These are phyloP conservation scores for Teunomyces cretensis DNA, from an alignment of 805 yeast species.

Conservation along the genomic window DNA sequence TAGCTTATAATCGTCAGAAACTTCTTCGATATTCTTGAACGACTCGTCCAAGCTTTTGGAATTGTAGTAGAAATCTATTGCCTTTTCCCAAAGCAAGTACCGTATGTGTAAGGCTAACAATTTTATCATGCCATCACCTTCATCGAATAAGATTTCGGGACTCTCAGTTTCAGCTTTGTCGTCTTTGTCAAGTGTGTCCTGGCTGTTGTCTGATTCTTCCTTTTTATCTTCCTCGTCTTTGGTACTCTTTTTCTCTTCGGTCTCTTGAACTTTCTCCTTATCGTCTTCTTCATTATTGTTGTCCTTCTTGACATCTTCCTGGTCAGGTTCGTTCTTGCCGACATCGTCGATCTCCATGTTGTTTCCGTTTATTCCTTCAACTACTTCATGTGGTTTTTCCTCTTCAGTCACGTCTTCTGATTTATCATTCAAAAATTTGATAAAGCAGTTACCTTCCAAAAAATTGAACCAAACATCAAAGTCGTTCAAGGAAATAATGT, in stretches of 20 bases:
- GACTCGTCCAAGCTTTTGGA: constrained; percentile 15
- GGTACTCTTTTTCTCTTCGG: no score
- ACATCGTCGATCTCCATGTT: constrained; percentile 9
- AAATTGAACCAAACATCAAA: constrained; percentile 46
- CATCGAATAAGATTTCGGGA: constrained; percentile 36
- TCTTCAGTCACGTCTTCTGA: neutral
- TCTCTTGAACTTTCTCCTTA: no score
- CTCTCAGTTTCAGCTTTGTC: constrained; percentile 16
- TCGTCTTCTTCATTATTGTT: constrained; percentile 11
- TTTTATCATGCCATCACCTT: constrained; percentile 32
- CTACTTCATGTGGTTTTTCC: constrained; percentile 1
- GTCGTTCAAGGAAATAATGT: constrained; percentile 39
- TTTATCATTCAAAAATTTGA: constrained; percentile 19
- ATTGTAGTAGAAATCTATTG: constrained; percentile 48
- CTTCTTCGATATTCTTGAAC: constrained; percentile 27
- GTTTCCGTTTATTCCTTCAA: constrained; percentile 2
- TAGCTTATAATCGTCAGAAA: constrained; percentile 33
- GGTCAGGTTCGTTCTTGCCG: neutral
- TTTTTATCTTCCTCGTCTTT: constrained; percentile 19
- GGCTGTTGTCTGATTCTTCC: constrained; percentile 10
- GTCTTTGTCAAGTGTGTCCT: constrained; percentile 28
- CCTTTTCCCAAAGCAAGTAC: constrained; percentile 72
- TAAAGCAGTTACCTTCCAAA: constrained; percentile 37
- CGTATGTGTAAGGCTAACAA: constrained; percentile 60
- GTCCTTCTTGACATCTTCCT: constrained; percentile 8